Evolutionary conservation across 2,329 filamentous ascomycete species (phyloP), one percentile per base, ranked within the genome.

Genomic region (Calonectria montana): DNA sequence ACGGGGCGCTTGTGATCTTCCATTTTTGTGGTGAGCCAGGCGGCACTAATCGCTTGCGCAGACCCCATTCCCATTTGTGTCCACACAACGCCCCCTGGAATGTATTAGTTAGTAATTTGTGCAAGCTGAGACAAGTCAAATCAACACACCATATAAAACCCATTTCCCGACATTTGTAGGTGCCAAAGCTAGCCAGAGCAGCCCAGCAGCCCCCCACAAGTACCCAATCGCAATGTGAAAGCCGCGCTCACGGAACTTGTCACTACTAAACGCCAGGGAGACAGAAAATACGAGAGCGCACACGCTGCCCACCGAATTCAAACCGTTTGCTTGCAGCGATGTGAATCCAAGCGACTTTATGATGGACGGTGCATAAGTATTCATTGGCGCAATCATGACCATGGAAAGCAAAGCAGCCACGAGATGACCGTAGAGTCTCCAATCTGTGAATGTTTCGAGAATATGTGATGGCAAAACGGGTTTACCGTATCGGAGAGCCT

Each of bases 61-160:
- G 69, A 80, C 10, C 79, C 80, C 79, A 81, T 81, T 6, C 80
- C 78, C 80, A 81, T 81, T 10, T 81, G 80, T 0, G 78, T 81
- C 79, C 79, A 81, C 0, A 81, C 76, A 0, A 81, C 78, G 3
- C 79, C 79, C 0, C 79, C 78, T 79, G 10, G 16, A 29, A 31
- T 5, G 31, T 35, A 35, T 10, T 9, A 18, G 48, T 48, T 4
- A 16, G 45, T 16, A 27, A 13, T 15, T 13, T 15, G 10, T 25
- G 23, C 23, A 9, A 27, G 12, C 9, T 27, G 13, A 15, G 10
- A 15, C n/a, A n/a, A n/a, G n/a, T n/a, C n/a, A 23, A 5, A 12
- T 23, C 4, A 23, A n/a, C 70, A 18, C 66, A 77, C 76, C 80
- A 4, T 80, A 81, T 4, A 81, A 65, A 8, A 69, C 71, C 77